Evolutionary conservation across 768 basidiomycete genomes (phyloP).

Genomic region (Lyophyllum semitale): DNA sequence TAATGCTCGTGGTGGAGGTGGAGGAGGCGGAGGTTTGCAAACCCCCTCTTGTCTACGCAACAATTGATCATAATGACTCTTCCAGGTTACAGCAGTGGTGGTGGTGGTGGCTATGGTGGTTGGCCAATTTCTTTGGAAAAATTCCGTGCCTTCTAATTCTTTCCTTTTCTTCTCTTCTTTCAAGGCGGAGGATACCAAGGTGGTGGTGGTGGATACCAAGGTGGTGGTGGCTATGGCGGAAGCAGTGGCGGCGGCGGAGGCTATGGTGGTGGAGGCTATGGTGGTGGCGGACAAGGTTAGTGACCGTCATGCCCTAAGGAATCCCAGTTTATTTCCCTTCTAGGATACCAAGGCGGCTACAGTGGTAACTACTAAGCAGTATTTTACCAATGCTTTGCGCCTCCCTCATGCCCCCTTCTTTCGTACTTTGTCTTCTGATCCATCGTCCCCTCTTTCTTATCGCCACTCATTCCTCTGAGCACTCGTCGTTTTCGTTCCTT

Average conservation of each 20-base stretch:
- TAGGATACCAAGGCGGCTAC: conserved; percentile 30
- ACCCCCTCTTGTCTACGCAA: background rate
- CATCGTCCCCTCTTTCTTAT: conserved; percentile 32
- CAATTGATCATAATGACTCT: background rate
- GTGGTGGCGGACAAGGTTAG: conserved; percentile 27
- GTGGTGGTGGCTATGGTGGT: conserved; percentile 18
- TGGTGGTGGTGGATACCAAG: conserved; percentile 24
- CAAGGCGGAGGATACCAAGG: conserved; percentile 2
- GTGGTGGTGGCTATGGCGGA: conserved; percentile 2
- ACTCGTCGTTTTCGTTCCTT: conserved; percentile 39
- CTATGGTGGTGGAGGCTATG: conserved; percentile 6
- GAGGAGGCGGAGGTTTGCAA: conserved; percentile 44
- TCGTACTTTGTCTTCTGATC: conserved; percentile 7
- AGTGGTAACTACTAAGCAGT: conserved; percentile 30
- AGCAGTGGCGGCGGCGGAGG: conserved; percentile 9
- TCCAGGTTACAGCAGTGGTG: conserved; percentile 21
- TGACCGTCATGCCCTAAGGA: conserved; percentile 17
- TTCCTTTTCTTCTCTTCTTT: background rate
- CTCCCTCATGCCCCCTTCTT: conserved; percentile 9
- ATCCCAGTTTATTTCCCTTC: conserved; percentile 18
- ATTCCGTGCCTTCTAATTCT: background rate
- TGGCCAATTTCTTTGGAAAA: background rate
- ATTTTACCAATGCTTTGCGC: background rate
- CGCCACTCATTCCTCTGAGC: conserved; percentile 39
- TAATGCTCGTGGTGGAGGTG: conserved; percentile 62